Conservation (phyloP, 306 rosid species). For the Crotalaria pallida region DNA sequence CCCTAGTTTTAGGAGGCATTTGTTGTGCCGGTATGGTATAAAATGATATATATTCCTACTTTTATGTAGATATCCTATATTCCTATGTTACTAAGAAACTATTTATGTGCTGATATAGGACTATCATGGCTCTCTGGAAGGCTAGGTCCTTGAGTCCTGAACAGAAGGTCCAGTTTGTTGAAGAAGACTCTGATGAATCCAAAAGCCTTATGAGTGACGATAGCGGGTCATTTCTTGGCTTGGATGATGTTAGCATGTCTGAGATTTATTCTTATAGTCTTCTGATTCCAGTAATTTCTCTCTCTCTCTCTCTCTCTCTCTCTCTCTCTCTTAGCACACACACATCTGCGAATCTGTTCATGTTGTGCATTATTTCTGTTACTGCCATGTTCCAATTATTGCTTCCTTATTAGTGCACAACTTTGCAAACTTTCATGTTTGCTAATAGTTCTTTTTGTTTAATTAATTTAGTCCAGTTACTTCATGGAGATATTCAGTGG, state of each 20-base stretch:
- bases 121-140: constrained; percentile 95
- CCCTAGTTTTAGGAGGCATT: neutral
- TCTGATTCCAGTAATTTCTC: constrained; percentile 61
- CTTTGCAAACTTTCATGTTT: neutral
- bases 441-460: constrained; percentile 19
- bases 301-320: constrained; percentile 4
- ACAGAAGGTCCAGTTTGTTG: constrained; percentile 83
- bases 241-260: constrained; percentile 80
- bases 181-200: constrained; percentile 74
- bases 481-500: constrained; percentile 80
- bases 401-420: neutral
- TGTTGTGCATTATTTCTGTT: neutral
- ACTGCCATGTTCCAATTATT: constrained; percentile 9
- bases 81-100: constrained; percentile 26
- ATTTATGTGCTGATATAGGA: constrained; percentile 50
- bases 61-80: constrained; percentile 18
- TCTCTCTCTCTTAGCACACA: neutral
- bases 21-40: neutral
- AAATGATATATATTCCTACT: neutral
- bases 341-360: neutral
- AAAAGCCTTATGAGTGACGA: constrained; percentile 70
- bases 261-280: constrained; percentile 63
- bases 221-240: constrained; percentile 60
- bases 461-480: constrained; percentile 51
- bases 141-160: constrained; percentile 96